Percentiles rank a stretch among this genome's conserved stretches.
These are phyloP conservation scores for Podila verticillata DNA, from an alignment of 192 early-diverging fungal genomes.

Conservation along the genomic window DNA sequence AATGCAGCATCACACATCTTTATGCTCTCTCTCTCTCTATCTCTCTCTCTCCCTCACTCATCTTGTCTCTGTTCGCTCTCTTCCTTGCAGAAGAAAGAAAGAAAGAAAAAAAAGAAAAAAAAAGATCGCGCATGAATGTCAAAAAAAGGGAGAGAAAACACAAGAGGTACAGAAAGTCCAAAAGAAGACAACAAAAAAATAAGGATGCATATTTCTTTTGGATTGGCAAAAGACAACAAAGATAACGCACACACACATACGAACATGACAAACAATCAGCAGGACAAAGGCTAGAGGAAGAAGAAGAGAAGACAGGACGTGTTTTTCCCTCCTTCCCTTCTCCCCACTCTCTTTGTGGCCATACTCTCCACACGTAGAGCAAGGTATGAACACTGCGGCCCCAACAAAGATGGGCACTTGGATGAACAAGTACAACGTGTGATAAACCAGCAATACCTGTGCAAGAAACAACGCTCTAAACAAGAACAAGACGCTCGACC, in stretches of 20 bases:
- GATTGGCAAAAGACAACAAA: neutral
- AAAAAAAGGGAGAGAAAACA: too few relatives aligned
- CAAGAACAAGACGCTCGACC: too few relatives aligned
- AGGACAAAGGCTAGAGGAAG: conserved; percentile 1
- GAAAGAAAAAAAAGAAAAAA: too few relatives aligned
- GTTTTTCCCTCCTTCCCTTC: neutral
- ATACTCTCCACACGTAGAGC: neutral
- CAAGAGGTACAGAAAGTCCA: too few relatives aligned
- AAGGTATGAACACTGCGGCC: neutral
- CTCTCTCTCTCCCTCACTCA: conserved; percentile 6
- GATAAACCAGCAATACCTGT: too few relatives aligned
- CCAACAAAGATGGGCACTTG: neutral
- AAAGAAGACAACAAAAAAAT: too few relatives aligned
- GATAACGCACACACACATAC: neutral
- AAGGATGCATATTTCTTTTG: neutral
- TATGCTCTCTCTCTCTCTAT: too few relatives aligned
- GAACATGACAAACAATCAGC: conserved; percentile 1
- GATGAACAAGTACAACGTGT: too few relatives aligned
- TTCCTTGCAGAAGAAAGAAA: too few relatives aligned
- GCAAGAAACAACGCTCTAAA: too few relatives aligned
- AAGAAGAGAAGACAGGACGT: too few relatives aligned
- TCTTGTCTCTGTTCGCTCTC: too few relatives aligned
- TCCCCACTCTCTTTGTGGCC: neutral
- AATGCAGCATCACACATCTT: neutral
- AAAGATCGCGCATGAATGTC: neutral